Evolutionary conservation across 2,329 filamentous ascomycete species (phyloP).

Genomic region (Helicocarpus griseus): DNA sequence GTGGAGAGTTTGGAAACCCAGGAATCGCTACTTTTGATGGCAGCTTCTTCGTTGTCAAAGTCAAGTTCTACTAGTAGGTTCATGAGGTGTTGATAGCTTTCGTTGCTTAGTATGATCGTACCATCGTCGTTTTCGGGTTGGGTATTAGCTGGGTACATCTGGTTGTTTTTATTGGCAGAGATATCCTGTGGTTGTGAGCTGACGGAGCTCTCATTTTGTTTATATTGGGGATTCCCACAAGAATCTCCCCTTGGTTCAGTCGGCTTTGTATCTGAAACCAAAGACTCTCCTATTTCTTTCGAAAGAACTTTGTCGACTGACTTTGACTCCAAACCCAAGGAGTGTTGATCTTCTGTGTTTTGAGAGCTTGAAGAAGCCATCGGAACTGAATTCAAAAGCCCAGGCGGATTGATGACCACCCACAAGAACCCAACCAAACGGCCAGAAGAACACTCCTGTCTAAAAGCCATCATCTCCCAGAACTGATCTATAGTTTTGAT

Average conservation of each 20-base stretch:
- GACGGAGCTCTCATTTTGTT: no score
- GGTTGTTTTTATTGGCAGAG: not conserved
- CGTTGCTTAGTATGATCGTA: constrained; percentile 28
- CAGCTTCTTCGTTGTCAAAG: constrained; percentile 30
- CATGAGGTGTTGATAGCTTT: constrained; percentile 32
- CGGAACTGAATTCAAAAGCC: constrained; percentile 27
- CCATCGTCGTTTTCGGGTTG: constrained; percentile 26
- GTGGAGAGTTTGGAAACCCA: constrained; percentile 34
- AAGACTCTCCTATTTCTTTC: not conserved
- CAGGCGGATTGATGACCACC: constrained; percentile 66
- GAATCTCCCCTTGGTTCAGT: not conserved
- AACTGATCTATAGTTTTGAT: constrained; percentile 81
- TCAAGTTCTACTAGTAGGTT: constrained; percentile 34
- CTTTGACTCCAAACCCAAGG: not conserved
- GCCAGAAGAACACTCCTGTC: constrained; percentile 91
- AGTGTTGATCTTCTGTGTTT: not conserved
- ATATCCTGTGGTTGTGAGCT: not conserved
- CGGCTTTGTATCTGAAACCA: not conserved
- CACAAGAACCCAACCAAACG: constrained; percentile 90
- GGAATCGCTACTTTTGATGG: constrained; percentile 29
- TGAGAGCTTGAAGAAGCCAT: constrained; percentile 8
- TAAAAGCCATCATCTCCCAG: constrained; percentile 96
- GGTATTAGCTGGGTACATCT: not conserved
- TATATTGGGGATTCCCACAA: not conserved
- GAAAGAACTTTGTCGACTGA: not conserved